Evolutionary conservation across 257 asterid species (phyloP).

Genomic region (Rubia yunnanensis): DNA sequence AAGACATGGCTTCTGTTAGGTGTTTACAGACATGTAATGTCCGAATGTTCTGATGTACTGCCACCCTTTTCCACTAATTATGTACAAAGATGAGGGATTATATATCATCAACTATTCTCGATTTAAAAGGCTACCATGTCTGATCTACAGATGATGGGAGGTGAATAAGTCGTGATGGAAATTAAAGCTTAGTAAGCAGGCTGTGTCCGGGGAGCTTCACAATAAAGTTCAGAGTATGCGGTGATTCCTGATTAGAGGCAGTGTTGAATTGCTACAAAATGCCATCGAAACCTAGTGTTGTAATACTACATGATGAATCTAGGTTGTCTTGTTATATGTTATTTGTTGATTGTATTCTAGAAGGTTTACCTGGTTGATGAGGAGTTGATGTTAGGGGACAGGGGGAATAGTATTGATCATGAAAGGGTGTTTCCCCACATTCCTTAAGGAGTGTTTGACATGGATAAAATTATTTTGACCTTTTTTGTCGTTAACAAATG

Average conservation of each 20-base stretch:
- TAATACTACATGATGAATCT: no score
- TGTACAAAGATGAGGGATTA: background rate
- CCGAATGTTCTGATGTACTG: background rate
- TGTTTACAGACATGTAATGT: background rate
- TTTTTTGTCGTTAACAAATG: no score
- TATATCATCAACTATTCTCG: background rate
- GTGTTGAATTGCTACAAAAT: background rate
- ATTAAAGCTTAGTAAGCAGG: background rate
- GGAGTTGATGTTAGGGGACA: no score
- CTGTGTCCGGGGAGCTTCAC: background rate
- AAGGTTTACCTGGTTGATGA: background rate
- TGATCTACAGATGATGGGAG: slow-evolving; percentile 70
- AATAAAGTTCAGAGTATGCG: background rate
- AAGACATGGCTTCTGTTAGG: background rate
- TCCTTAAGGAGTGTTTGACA: no score
- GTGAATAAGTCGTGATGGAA: slow-evolving; percentile 26
- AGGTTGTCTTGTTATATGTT: background rate
- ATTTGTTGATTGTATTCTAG: background rate
- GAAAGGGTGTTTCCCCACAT: no score
- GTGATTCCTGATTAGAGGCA: no score
- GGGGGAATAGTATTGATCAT: no score
- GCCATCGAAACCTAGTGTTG: background rate
- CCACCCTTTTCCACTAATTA: background rate
- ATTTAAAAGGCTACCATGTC: slow-evolving; percentile 1
- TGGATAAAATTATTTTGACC: no score